phyloP scores from a whole-genome alignment of 73 alveolate species.

The Paramecium pentaurelia region DNA sequence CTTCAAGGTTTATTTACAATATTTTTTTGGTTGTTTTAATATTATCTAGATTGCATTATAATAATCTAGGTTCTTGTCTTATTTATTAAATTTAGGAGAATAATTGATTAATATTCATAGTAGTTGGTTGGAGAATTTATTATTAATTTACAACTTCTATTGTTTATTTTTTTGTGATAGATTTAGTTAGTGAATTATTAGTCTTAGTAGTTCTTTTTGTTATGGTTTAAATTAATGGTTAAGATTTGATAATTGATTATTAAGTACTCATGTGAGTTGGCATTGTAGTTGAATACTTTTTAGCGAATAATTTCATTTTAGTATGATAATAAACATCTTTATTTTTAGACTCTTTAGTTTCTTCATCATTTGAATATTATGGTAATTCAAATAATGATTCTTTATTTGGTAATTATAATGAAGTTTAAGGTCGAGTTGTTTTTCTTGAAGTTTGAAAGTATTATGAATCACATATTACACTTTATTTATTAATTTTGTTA shows the following conservation, averaged over 20 bases:
- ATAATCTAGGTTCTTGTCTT: neutral
- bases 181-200: neutral
- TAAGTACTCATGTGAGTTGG: slow-evolving; percentile 26
- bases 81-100: neutral
- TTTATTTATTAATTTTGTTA: neutral
- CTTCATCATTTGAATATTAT: neutral
- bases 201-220: neutral
- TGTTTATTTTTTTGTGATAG: neutral
- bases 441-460: neutral
- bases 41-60: neutral
- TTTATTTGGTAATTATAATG: neutral
- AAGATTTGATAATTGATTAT: neutral
- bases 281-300: neutral
- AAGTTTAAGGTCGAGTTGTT: neutral
- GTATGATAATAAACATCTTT: slow-evolving; percentile 33
- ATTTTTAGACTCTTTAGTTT: neutral
- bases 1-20: neutral
- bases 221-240: neutral
- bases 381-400: neutral
- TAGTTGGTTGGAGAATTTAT: neutral
- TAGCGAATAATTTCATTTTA: neutral
- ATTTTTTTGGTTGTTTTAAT: neutral
- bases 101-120: neutral
- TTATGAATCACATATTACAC: neutral
- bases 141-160: neutral